phyloP scores from a whole-genome alignment of 129 eudicot genomes.

The Pittosporum tobira region DNA sequence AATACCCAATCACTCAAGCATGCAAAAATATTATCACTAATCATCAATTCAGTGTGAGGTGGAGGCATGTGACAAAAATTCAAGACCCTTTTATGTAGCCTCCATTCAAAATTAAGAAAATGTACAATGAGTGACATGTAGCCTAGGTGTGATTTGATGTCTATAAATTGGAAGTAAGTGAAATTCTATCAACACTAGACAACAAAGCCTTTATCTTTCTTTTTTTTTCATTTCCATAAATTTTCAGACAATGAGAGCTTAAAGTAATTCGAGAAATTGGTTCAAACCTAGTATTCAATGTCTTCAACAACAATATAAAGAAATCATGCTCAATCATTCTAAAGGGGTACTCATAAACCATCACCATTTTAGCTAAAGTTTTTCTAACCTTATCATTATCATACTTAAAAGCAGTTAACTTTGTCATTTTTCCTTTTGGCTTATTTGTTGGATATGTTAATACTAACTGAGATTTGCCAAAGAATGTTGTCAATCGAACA shows the following conservation, averaged over 20 bases:
- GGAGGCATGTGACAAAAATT: slow-evolving; percentile 3
- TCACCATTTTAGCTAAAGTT: not conserved
- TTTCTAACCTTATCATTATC: slow-evolving; percentile 4
- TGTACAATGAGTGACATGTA: slow-evolving; percentile 16
- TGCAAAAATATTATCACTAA: not conserved
- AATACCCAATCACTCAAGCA: slow-evolving; percentile 2
- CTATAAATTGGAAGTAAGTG: not conserved
- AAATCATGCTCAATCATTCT: no score
- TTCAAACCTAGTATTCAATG: not conserved
- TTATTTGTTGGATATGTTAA: no score
- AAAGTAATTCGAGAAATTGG: not conserved
- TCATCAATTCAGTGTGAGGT: not conserved
- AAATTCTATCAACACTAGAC: not conserved
- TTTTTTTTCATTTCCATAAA: not conserved
- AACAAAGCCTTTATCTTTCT: not conserved
- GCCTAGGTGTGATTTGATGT: not conserved
- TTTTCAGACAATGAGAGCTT: not conserved
- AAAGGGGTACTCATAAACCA: slow-evolving; percentile 4
- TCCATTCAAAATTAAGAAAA: slow-evolving; percentile 10
- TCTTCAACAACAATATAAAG: not conserved
- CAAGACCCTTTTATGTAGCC: slow-evolving; percentile 5
- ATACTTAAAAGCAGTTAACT: no score
- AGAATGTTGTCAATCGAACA: no score
- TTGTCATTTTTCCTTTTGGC: no score
- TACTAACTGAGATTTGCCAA: no score